A percentile compares a stretch with the other conserved stretches of the same genome.
Evolutionary conservation across 2,329 filamentous ascomycete species (phyloP).

Genomic region (Exophiala oligosperma): DNA sequence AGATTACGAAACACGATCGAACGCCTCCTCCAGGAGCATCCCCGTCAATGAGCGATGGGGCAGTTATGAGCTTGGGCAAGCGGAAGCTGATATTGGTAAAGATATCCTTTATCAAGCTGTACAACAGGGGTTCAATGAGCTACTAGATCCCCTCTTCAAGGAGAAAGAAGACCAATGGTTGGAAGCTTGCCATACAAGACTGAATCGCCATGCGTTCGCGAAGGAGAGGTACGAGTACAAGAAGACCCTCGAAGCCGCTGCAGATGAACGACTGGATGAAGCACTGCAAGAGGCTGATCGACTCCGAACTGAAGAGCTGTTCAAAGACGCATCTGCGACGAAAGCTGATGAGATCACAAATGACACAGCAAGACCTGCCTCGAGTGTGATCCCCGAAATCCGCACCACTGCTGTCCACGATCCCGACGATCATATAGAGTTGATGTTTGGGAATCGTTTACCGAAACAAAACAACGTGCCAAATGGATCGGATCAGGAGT

Average conservation of each 20-base stretch:
- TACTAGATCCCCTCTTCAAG: constrained; percentile 84
- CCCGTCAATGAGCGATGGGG: constrained; percentile 70
- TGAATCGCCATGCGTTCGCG: constrained; percentile 58
- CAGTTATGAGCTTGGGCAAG: constrained; percentile 74
- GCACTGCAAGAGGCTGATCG: constrained; percentile 31
- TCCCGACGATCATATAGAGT: constrained; percentile 27
- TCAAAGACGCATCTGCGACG: not conserved
- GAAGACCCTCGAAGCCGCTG: constrained; percentile 31
- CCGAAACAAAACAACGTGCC: not conserved
- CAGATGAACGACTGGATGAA: constrained; percentile 32
- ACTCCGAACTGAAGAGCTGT: constrained; percentile 28
- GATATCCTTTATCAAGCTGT: constrained; percentile 90
- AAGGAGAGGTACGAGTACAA: constrained; percentile 41
- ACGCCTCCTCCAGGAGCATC: constrained; percentile 70
- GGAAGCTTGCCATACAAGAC: constrained; percentile 63
- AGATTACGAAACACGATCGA: constrained; percentile 70
- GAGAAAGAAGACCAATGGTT: constrained; percentile 75
- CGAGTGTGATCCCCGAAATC: not conserved
- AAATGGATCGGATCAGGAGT: not conserved
- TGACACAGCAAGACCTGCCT: constrained; percentile 22
- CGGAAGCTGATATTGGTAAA: constrained; percentile 78
- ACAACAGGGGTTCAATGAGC: constrained; percentile 89
- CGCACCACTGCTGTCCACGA: constrained; percentile 27
- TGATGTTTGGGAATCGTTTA: constrained; percentile 11
- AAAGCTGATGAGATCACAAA: constrained; percentile 2